Conservation (phyloP, 1,139 yeast genomes). For the Yamadazyma diddensiae region DNA sequence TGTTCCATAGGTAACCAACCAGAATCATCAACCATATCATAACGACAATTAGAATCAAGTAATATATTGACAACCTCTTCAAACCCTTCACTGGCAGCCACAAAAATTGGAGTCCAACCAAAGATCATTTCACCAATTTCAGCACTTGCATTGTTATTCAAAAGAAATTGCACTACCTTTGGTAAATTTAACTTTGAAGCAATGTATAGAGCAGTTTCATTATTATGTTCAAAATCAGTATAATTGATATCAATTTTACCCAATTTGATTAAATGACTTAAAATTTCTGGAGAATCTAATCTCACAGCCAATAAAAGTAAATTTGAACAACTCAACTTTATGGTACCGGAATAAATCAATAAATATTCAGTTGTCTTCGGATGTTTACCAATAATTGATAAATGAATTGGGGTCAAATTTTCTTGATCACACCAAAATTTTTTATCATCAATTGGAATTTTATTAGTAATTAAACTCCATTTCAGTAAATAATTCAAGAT, state of each 20-base stretch:
- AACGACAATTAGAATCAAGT: slow-evolving; percentile 51
- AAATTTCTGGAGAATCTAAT: slow-evolving; percentile 56
- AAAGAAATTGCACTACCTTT: slow-evolving; percentile 54
- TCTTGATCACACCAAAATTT: slow-evolving; percentile 83
- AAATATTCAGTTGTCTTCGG: slow-evolving; percentile 70
- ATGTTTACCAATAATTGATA: slow-evolving; percentile 80
- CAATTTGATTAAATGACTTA: slow-evolving; percentile 51
- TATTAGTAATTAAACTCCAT: slow-evolving; percentile 33
- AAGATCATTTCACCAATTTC: slow-evolving; percentile 76
- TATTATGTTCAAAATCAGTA: slow-evolving; percentile 53
- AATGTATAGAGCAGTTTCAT: slow-evolving; percentile 80
- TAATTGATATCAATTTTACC: slow-evolving; percentile 66
- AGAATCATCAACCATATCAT: slow-evolving; percentile 66
- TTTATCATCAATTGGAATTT: slow-evolving; percentile 56
- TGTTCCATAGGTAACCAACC: slow-evolving; percentile 99
- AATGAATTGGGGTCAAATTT: slow-evolving; percentile 74
- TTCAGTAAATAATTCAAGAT: slow-evolving; percentile 45
- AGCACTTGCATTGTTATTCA: slow-evolving; percentile 58
- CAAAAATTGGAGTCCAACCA: slow-evolving; percentile 95
- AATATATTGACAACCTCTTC: slow-evolving; percentile 55
- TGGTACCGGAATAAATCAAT: slow-evolving; percentile 43
- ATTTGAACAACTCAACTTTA: slow-evolving; percentile 41
- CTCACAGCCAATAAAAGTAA: slow-evolving; percentile 70
- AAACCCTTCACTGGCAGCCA: slow-evolving; percentile 87
- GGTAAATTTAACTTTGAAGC: slow-evolving; percentile 66